These are phyloP conservation scores for Pseudozyma tsukubaensis DNA, from an alignment of 1,284 basidiomycete genomes.

Conservation along the genomic window DNA sequence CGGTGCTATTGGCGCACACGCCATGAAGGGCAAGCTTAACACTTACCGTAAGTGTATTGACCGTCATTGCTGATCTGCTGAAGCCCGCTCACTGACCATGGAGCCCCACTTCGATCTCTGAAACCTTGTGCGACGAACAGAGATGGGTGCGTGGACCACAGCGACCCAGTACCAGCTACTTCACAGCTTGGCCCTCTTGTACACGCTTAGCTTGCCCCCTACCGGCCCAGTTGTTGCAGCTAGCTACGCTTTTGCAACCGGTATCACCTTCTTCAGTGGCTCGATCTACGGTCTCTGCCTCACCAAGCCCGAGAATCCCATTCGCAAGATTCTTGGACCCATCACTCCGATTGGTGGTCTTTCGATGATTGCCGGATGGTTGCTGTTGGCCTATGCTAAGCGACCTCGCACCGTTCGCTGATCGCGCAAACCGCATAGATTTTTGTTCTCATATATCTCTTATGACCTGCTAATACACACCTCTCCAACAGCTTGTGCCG, in stretches of 20 bases:
- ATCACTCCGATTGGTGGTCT: constrained; percentile 63
- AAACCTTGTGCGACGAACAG: constrained; percentile 13
- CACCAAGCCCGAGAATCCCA: constrained; percentile 51
- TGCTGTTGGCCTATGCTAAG: constrained; percentile 57
- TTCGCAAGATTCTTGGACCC: constrained; percentile 62
- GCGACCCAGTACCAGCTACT: constrained; percentile 64
- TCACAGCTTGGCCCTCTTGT: constrained; percentile 64
- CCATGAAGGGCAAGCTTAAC: constrained; percentile 59
- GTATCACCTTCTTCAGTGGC: constrained; percentile 66
- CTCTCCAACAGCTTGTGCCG: neutral
- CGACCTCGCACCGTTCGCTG: constrained; percentile 40
- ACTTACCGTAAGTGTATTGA: constrained; percentile 49
- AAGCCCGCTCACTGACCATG: too few species aligned
- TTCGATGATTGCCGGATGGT: constrained; percentile 64
- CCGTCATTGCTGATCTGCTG: too few species aligned
- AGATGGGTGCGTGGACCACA: constrained; percentile 61
- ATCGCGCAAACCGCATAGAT: neutral
- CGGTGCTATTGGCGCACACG: constrained; percentile 64
- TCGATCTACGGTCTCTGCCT: constrained; percentile 65
- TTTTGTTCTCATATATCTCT: neutral
- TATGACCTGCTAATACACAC: constrained; percentile 7
- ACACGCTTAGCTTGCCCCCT: constrained; percentile 43
- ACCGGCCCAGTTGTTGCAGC: constrained; percentile 46
- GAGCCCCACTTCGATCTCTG: too few species aligned
- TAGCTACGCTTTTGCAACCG: constrained; percentile 56